Base-by-base conservation (phyloP, 2,329 filamentous ascomycete species). In the Sclerotinia borealis region DNA sequence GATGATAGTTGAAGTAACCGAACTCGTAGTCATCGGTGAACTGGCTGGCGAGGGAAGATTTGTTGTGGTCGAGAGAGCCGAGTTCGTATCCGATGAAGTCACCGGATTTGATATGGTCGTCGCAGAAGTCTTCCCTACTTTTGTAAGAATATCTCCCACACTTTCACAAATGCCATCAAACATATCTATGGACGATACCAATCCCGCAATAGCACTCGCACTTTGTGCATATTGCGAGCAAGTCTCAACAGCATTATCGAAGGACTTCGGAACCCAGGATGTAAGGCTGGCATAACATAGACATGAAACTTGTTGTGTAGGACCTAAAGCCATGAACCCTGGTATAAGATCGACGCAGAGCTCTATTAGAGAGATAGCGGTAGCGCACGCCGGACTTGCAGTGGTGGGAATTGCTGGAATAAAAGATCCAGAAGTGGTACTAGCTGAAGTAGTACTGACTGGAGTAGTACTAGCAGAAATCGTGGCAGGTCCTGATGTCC, bases 111-210 rank as follows among this genome's bases (percentile, higher is more conserved):
- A 31, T 29, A 25, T 17, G 39, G 4, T 1, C 8, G 15, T 34
- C 5, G 39, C n/a, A 25, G 54, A 58, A 58, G 22, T 7, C 11
- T 27, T 19, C 7, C 60, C 19, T 25, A 10, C 15, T 6, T 0
- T 15, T 13, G 36, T 54, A 27, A 45, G 17, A 22, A 70, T 60
- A 65, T 70, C 63, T n/a, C 70, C 70, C 4, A 71, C 48, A 41
- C 47, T 52, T 15, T 29, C 50, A 61, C 70, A 72, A 9, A 64
- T 31, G 2, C 62, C 41, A 17, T 34, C 25, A 22, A 61, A 64
- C 25, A 13, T 19, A 13, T 22, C 3, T 0, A 64, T 17, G 6
- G 22, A 17, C 17, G 29, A 61, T 4, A 43, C n/a, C 25, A n/a
- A 22, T 48, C 37, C 36, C 5, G 37, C 31, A 22, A 61, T 11